Base-by-base conservation (phyloP, 2,329 filamentous ascomycete genomes). In the Calonectria henricotiae region DNA sequence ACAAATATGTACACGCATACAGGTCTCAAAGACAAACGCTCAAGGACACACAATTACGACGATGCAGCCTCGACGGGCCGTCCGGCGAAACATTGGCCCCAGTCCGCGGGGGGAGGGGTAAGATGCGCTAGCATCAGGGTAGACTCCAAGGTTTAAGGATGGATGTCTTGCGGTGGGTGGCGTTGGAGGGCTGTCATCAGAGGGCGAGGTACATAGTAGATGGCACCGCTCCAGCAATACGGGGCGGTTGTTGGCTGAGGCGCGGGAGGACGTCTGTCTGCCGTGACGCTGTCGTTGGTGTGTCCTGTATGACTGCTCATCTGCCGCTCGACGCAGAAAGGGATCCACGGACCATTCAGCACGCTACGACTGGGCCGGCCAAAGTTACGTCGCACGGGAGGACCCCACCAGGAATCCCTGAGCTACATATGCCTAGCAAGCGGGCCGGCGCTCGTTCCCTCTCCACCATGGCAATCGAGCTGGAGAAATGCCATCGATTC, bases 51-150 rank as follows among this genome's bases (percentile, higher is more conserved):
- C 41, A 15, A 25, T 25, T 30, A 61, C 43, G 13, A 32, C 55
- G 46, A 54, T 32, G 58, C 62, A 60, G 65, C 58, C 65, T 68
- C 32, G 67, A 67, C 63, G 64, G 64, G 43, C 64, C 62, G 66
- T 54, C 54, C 69, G 67, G 71, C 71, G 69, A 73, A 70, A 73
- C 71, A 73, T 73, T 73, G 71, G 71, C 47, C 71, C 71, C 71
- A 71, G 65, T 37, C 65, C 69, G 49, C 55, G 66, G 69, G 44
- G 65, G 66, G 62, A 65, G 67, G 67, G 62, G 62, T 62, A 62
- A 62, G 62, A 65, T 55, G 32, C 49, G 39, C 39, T 43, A 54
- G 43, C 62, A 54, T 43, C 54, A 47, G 39, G 58, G 47, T 32
- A 55, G 39, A 44, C 39, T 25, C 49, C 62, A 65, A 62, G 44